Percentiles rank a stretch among this genome's conserved stretches.
Evolutionary conservation across 352 stramenopile species (phyloP).

Genomic region (Halophytophthora batemanensis): DNA sequence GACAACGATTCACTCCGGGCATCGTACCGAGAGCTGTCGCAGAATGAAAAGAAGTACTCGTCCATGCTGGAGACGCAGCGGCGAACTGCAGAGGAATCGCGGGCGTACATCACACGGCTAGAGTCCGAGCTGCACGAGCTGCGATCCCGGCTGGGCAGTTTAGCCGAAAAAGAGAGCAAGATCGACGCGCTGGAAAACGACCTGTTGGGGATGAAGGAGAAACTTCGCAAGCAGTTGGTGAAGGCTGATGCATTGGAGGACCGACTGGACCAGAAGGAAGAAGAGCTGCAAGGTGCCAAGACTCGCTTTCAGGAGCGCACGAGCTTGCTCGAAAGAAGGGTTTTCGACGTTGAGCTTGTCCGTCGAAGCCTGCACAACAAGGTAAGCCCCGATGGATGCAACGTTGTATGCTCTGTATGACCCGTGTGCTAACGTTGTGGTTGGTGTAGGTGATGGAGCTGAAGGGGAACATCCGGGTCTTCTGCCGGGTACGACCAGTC

Average conservation of each 20-base stretch:
- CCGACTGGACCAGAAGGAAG: slow-evolving; percentile 25
- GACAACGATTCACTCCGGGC: slow-evolving; percentile 41
- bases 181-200: slow-evolving; percentile 36
- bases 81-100: slow-evolving; percentile 17
- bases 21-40: slow-evolving; percentile 14
- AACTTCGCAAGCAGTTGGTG: slow-evolving; percentile 30
- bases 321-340: slow-evolving; percentile 37
- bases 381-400: slow-evolving; percentile 19
- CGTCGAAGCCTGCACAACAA: slow-evolving; percentile 85
- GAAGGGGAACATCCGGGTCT: slow-evolving; percentile 96
- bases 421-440: slow-evolving; percentile 1
- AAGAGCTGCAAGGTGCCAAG: slow-evolving; percentile 25
- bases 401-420: neutral
- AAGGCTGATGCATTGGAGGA: slow-evolving; percentile 32
- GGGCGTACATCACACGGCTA: slow-evolving; percentile 29
- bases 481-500: slow-evolving; percentile 91
- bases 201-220: slow-evolving; percentile 28
- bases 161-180: slow-evolving; percentile 38
- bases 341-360: slow-evolving; percentile 67
- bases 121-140: slow-evolving; percentile 34
- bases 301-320: slow-evolving; percentile 31
- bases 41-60: slow-evolving; percentile 37
- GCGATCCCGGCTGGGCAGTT: slow-evolving; percentile 16
- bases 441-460: slow-evolving; percentile 90
- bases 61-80: slow-evolving; percentile 23